phyloP scores from a whole-genome alignment of 2,329 filamentous ascomycete species.

The Sphaerulina musiva region DNA sequence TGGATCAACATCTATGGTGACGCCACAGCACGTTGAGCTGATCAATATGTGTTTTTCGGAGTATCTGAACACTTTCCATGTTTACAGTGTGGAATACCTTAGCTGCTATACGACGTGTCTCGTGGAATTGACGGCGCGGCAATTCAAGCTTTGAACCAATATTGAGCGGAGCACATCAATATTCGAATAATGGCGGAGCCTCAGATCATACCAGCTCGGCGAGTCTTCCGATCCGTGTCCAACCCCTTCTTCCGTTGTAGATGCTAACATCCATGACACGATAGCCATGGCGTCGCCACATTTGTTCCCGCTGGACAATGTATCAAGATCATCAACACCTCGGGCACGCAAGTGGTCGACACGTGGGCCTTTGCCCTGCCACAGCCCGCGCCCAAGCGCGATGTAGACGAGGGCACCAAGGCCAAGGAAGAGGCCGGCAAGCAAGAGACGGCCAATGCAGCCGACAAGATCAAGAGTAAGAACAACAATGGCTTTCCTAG shows the following conservation, averaged over 20 bases:
- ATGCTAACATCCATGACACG: not conserved
- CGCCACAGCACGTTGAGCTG: constrained; percentile 8
- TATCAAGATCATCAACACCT: constrained; percentile 48
- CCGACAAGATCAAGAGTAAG: constrained; percentile 27
- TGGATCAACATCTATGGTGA: constrained; percentile 11
- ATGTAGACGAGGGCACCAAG: constrained; percentile 17
- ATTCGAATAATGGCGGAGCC: constrained; percentile 16
- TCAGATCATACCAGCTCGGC: constrained; percentile 45
- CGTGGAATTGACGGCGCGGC: not conserved
- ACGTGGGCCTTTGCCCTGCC: constrained; percentile 46
- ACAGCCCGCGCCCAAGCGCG: constrained; percentile 35
- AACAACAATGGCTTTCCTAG: constrained; percentile 25
- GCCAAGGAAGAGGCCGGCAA: constrained; percentile 20
- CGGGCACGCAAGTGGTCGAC: constrained; percentile 46
- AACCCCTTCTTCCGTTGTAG: too few relatives aligned
- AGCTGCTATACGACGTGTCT: not conserved
- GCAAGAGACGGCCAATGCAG: constrained; percentile 17
- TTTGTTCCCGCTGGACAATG: constrained; percentile 42
- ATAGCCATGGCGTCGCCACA: not conserved
- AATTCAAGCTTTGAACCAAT: not conserved
- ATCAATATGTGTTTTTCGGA: not conserved
- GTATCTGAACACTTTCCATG: not conserved
- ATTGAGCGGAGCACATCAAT: not conserved
- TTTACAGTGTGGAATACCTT: not conserved
- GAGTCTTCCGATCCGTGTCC: not conserved